These are phyloP conservation scores for Apiotrichum akiyoshidainum DNA, from an alignment of 1,284 basidiomycete species.

Conservation along the genomic window DNA sequence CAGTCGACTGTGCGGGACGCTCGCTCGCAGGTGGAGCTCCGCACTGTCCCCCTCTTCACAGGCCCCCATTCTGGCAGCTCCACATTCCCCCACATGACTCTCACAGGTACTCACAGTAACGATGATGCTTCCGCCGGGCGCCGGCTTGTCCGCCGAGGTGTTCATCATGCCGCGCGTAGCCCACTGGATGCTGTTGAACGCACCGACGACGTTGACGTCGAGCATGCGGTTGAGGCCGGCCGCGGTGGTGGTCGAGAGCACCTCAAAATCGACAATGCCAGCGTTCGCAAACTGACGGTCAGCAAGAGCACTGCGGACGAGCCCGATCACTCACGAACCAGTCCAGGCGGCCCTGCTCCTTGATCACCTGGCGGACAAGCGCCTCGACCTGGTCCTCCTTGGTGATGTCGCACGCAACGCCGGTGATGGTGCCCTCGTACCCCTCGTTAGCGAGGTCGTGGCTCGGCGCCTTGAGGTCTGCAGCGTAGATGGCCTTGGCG, in stretches of 20 bases:
- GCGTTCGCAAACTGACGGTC: constrained; percentile 16
- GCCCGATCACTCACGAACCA: constrained; percentile 15
- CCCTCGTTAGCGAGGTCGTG: constrained; percentile 7
- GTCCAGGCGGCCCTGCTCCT: constrained; percentile 17
- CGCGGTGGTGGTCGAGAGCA: constrained; percentile 9
- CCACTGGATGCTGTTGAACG: constrained; percentile 20
- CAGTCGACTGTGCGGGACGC: not conserved
- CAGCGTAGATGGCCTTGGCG: constrained; percentile 12
- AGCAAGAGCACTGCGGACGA: too few species aligned
- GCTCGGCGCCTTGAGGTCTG: constrained; percentile 9
- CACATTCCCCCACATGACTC: not conserved
- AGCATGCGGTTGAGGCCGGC: constrained; percentile 11
- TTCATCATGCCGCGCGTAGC: constrained; percentile 18
- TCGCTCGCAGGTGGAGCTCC: not conserved
- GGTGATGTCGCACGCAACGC: constrained; percentile 14
- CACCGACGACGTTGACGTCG: constrained; percentile 20
- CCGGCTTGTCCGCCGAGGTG: constrained; percentile 11
- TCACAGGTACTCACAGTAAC: constrained; percentile 9
- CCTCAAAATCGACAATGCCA: constrained; percentile 20
- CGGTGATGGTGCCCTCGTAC: constrained; percentile 10
- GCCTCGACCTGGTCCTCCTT: constrained; percentile 18
- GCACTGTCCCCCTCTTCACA: not conserved
- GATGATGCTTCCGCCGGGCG: constrained; percentile 17
- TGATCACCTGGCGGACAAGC: constrained; percentile 14
- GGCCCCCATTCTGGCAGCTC: too few species aligned